These are phyloP conservation scores for Spergularia bocconei DNA, from an alignment of 148 eudicot genomes.

Conservation along the genomic window DNA sequence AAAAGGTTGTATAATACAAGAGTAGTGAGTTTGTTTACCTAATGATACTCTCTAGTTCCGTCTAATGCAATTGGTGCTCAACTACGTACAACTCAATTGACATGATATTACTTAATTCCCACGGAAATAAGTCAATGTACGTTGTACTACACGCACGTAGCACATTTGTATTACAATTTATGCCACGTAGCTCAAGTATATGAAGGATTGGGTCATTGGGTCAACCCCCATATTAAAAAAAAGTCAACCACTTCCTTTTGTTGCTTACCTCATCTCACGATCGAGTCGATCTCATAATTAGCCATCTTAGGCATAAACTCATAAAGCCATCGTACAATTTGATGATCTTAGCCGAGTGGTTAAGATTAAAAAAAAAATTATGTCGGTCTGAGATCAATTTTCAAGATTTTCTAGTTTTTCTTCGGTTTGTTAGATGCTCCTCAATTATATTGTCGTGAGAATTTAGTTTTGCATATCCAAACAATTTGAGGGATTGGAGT, in stretches of 20 bases:
- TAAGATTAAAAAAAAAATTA: no score
- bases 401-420: no score
- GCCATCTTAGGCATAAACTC: no score
- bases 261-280: neutral
- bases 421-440: no score
- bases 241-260: neutral
- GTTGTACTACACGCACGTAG: slow-evolving; percentile 9
- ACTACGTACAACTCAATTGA: slow-evolving; percentile 3
- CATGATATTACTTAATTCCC: neutral
- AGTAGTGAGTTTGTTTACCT: slow-evolving; percentile 34
- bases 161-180: neutral
- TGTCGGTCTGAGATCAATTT: no score
- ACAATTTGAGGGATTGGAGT: no score
- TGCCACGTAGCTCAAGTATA: neutral
- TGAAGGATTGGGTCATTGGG: slow-evolving; percentile 16
- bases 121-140: slow-evolving; percentile 9
- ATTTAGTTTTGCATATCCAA: no score
- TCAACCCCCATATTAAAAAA: slow-evolving; percentile 5
- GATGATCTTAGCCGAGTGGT: no score
- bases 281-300: no score
- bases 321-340: no score
- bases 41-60: slow-evolving; percentile 5
- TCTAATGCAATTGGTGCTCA: slow-evolving; percentile 8
- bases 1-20: neutral
- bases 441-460: no score